These are phyloP conservation scores for Omphalotus guepiniiformis DNA, from an alignment of 768 basidiomycete genomes.

Conservation along the genomic window DNA sequence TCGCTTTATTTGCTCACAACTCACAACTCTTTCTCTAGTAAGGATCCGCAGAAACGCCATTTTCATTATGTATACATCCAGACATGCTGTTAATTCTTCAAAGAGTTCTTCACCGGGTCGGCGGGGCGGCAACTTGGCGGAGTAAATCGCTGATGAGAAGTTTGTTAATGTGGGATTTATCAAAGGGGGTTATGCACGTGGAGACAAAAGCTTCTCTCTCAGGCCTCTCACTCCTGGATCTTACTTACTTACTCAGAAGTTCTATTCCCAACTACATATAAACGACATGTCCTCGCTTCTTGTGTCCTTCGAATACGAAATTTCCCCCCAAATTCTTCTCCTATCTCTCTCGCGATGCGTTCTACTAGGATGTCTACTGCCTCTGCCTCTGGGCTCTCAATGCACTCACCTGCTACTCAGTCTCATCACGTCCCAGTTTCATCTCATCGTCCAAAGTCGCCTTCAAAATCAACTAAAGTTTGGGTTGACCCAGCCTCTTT, in stretches of 20 bases:
- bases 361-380: neutral
- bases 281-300: neutral
- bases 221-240: constrained; percentile 4
- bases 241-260: neutral
- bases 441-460: too few species aligned
- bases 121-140: neutral
- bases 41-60: neutral
- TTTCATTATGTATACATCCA: neutral
- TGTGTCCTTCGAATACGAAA: neutral
- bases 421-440: neutral
- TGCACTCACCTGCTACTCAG: constrained; percentile 2
- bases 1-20: too few species aligned
- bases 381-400: constrained; percentile 1
- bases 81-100: constrained; percentile 1
- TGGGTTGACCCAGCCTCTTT: constrained; percentile 68
- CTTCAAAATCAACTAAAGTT: constrained; percentile 22
- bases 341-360: neutral
- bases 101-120: constrained; percentile 4
- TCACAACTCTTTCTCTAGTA: too few species aligned
- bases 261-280: neutral
- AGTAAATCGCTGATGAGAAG: constrained; percentile 1
- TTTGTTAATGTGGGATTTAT: constrained; percentile 4
- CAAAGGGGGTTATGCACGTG: constrained; percentile 10
- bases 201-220: neutral
- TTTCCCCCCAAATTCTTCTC: neutral